These are phyloP conservation scores for Blastomyces emzantsi DNA, from an alignment of 2,329 filamentous ascomycete genomes.

Conservation along the genomic window DNA sequence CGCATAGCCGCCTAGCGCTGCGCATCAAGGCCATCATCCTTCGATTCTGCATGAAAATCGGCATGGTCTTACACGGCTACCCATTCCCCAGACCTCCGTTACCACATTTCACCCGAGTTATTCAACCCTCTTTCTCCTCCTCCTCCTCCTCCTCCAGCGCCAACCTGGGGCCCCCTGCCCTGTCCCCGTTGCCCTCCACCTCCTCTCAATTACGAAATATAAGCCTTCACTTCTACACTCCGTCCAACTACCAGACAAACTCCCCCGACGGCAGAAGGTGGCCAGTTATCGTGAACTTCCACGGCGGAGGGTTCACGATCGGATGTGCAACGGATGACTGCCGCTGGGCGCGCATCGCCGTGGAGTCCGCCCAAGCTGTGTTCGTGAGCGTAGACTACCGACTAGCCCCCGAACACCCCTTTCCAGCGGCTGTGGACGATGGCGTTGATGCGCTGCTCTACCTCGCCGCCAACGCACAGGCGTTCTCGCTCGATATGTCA, in stretches of 20 bases:
- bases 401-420: slow-evolving; percentile 52
- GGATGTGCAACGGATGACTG: slow-evolving; percentile 53
- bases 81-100: slow-evolving; percentile 52
- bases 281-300: slow-evolving; percentile 54
- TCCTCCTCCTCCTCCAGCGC: slow-evolving; percentile 28
- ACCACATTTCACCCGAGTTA: slow-evolving; percentile 41
- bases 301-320: slow-evolving; percentile 55
- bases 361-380: slow-evolving; percentile 48
- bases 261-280: slow-evolving; percentile 38
- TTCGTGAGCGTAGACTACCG: slow-evolving; percentile 55
- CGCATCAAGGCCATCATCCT: slow-evolving; percentile 56
- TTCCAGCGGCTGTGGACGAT: slow-evolving; percentile 56
- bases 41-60: slow-evolving; percentile 58
- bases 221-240: slow-evolving; percentile 53
- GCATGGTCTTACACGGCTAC: slow-evolving; percentile 58
- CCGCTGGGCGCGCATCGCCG: slow-evolving; percentile 49
- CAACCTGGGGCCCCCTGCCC: slow-evolving; percentile 28
- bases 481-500: slow-evolving; percentile 48
- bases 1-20: slow-evolving; percentile 45
- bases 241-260: slow-evolving; percentile 31
- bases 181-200: slow-evolving; percentile 15
- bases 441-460: slow-evolving; percentile 54
- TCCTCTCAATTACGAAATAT: slow-evolving; percentile 11
- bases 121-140: slow-evolving; percentile 38
- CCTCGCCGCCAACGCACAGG: slow-evolving; percentile 46